A percentile compares a stretch with the other conserved stretches of the same genome.
Conservation (phyloP, 352 stramenopile species). For the Globisporangium spinosum region DNA sequence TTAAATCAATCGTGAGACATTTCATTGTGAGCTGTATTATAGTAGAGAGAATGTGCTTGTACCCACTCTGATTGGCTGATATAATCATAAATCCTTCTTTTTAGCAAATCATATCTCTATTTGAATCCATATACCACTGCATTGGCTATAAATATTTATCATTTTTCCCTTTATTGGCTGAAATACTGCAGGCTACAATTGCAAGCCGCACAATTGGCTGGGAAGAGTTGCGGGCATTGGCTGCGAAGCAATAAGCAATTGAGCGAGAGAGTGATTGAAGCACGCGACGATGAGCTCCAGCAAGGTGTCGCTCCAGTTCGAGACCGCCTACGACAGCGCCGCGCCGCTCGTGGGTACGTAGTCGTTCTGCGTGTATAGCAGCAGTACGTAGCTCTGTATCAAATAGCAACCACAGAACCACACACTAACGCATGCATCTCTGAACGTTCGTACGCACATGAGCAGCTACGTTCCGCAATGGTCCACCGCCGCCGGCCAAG, state of each 20-base stretch:
- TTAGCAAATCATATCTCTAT: neutral
- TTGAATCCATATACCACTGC: neutral
- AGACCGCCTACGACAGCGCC: conserved; percentile 49
- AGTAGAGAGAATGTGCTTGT: neutral
- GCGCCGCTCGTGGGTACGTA: conserved; percentile 60
- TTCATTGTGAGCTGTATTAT: neutral
- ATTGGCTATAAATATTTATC: neutral
- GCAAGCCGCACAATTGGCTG: conserved; percentile 19
- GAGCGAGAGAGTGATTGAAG: neutral
- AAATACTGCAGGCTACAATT: neutral
- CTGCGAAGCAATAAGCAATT: conserved; percentile 13
- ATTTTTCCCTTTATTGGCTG: neutral
- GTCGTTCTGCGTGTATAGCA: neutral
- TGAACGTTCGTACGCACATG: neutral
- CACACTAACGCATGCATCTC: neutral
- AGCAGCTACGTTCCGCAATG: conserved; percentile 79
- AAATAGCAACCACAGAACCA: neutral
- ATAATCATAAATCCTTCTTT: neutral
- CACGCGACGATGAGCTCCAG: conserved; percentile 43
- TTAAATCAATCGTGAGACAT: neutral
- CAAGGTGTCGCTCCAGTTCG: conserved; percentile 58
- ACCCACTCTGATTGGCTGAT: neutral
- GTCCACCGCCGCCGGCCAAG: conserved; percentile 51
- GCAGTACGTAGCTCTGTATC: neutral
- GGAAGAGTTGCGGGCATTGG: conserved; percentile 27